Evolutionary conservation across 2,329 filamentous ascomycete species (phyloP).

Genomic region (Diatrype stigma): DNA sequence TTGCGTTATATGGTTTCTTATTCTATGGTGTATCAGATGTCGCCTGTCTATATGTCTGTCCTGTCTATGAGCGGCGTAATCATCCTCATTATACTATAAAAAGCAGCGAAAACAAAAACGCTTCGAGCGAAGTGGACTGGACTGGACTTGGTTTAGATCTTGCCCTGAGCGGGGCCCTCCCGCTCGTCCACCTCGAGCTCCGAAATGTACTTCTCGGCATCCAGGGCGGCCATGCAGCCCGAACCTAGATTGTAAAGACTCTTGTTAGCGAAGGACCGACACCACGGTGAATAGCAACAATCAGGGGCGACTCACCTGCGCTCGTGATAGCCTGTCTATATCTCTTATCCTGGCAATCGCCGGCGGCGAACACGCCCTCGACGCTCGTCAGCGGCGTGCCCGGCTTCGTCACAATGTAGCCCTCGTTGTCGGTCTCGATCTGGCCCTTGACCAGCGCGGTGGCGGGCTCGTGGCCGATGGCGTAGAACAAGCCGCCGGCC

Average conservation of each 20-base stretch:
- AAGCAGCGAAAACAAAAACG: constrained; percentile 1
- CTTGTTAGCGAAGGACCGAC: constrained; percentile 8
- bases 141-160: no score
- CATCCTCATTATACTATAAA: no score
- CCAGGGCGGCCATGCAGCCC: constrained; percentile 91
- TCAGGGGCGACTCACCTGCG: constrained; percentile 62
- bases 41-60: neutral
- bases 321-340: constrained; percentile 98
- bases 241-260: constrained; percentile 58
- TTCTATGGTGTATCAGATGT: constrained; percentile 1
- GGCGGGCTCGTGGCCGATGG: constrained; percentile 93
- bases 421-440: constrained; percentile 81
- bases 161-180: constrained; percentile 29
- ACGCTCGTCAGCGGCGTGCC: constrained; percentile 86
- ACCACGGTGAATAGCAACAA: neutral
- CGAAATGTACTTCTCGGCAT: constrained; percentile 88
- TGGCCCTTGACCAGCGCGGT: constrained; percentile 88
- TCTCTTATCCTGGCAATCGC: constrained; percentile 97
- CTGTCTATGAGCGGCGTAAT: no score
- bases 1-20: neutral
- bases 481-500: constrained; percentile 94
- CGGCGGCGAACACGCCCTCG: constrained; percentile 90
- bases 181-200: constrained; percentile 60
- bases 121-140: constrained; percentile 7
- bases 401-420: constrained; percentile 84